A percentile compares a stretch with the other conserved stretches of the same genome.
These are phyloP conservation scores for Saturnispora silvae DNA, from an alignment of 805 yeast genomes.

Conservation along the genomic window DNA sequence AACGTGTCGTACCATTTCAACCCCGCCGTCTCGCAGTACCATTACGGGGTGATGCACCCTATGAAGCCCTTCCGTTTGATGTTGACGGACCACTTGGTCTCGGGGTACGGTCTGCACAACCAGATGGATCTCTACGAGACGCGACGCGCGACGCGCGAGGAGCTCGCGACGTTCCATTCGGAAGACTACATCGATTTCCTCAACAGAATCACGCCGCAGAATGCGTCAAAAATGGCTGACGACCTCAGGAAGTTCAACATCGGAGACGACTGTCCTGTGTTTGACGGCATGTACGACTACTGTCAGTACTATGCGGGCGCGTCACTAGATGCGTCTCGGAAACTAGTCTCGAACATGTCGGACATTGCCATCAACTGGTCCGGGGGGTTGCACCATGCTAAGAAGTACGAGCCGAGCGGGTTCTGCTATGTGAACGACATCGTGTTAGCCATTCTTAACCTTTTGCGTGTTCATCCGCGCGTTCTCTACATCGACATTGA, in stretches of 20 bases:
- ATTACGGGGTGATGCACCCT: constrained; percentile 92
- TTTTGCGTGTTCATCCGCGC: constrained; percentile 81
- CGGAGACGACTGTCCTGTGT: constrained; percentile 91
- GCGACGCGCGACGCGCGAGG: constrained; percentile 69
- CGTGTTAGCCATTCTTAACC: constrained; percentile 75
- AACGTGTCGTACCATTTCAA: constrained; percentile 83
- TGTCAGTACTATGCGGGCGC: constrained; percentile 88
- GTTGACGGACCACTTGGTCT: constrained; percentile 87
- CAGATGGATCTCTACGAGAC: constrained; percentile 86
- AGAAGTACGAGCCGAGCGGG: constrained; percentile 88
- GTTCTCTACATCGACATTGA: constrained; percentile 91
- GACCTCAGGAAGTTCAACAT: constrained; percentile 67
- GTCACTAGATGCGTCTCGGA: constrained; percentile 83
- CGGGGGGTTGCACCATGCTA: constrained; percentile 95
- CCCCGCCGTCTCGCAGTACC: constrained; percentile 69
- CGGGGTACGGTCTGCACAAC: constrained; percentile 75
- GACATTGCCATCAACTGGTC: constrained; percentile 95
- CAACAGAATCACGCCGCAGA: constrained; percentile 67
- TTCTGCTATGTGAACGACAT: constrained; percentile 94
- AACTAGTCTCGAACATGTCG: constrained; percentile 73
- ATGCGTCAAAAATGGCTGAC: constrained; percentile 45
- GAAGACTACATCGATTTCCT: constrained; percentile 78
- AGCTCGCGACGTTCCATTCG: constrained; percentile 72
- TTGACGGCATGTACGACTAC: constrained; percentile 90
- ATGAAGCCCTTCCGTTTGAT: constrained; percentile 94